Conservation (phyloP, 2,329 filamentous ascomycete species). For the Pseudogymnoascus sp. region DNA sequence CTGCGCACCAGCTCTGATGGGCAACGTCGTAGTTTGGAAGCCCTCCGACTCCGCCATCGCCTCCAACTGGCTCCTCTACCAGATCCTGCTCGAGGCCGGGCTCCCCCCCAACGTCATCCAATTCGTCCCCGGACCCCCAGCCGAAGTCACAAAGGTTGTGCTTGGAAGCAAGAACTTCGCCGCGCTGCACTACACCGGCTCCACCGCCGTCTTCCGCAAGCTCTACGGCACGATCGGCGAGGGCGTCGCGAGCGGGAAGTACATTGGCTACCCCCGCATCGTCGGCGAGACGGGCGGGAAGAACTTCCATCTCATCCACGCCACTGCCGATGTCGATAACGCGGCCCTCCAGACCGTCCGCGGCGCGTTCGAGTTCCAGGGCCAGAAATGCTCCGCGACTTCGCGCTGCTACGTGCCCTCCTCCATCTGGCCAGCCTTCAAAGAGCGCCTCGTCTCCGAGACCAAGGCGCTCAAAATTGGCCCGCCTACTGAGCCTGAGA, state of each 20-base stretch:
- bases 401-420: conserved; percentile 71
- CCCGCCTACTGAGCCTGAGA: conserved; percentile 55
- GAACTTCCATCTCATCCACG: conserved; percentile 83
- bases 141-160: conserved; percentile 69
- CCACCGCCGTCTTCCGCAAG: conserved; percentile 81
- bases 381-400: conserved; percentile 84
- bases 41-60: conserved; percentile 82
- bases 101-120: conserved; percentile 86
- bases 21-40: conserved; percentile 96
- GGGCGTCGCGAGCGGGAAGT: conserved; percentile 73
- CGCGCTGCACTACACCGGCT: conserved; percentile 91
- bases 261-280: conserved; percentile 77
- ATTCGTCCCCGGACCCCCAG: conserved; percentile 83
- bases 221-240: conserved; percentile 80
- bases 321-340: conserved; percentile 67
- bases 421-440: conserved; percentile 66
- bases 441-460: conserved; percentile 57
- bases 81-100: conserved; percentile 85
- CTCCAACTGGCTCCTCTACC: conserved; percentile 85
- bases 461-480: conserved; percentile 64
- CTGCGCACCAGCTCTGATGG: conserved; percentile 75
- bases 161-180: conserved; percentile 74
- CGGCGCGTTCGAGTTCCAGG: conserved; percentile 83
- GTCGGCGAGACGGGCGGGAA: conserved; percentile 89
- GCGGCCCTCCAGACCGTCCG: conserved; percentile 76